These are phyloP conservation scores for Epichloe festucae DNA, from an alignment of 2,329 filamentous ascomycete genomes.

Conservation along the genomic window DNA sequence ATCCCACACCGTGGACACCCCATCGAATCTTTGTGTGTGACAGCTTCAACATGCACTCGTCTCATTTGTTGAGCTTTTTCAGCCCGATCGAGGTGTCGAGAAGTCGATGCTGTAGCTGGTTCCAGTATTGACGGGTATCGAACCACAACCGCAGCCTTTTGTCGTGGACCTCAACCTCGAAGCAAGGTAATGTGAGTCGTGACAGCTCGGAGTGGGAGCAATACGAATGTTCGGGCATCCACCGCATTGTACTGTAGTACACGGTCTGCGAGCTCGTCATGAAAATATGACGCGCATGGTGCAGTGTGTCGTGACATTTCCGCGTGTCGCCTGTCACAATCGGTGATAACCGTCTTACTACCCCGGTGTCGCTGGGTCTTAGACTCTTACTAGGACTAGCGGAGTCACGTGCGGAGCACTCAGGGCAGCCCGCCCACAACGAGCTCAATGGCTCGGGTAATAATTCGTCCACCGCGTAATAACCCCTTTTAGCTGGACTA, in stretches of 20 bases:
- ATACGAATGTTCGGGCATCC: background rate
- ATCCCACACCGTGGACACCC: background rate
- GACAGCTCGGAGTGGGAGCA: background rate
- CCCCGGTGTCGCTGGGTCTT: background rate
- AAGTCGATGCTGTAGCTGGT: too few relatives aligned
- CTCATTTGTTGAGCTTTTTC: background rate
- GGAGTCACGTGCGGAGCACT: too few relatives aligned
- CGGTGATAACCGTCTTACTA: background rate
- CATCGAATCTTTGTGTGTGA: background rate
- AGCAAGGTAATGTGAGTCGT: background rate
- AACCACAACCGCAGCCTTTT: background rate
- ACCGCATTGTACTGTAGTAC: background rate
- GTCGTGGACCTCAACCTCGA: background rate
- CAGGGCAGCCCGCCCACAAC: too few relatives aligned
- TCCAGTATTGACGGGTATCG: too few relatives aligned
- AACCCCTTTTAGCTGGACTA: too few relatives aligned
- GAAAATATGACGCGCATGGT: conserved; percentile 4
- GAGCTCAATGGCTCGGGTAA: too few relatives aligned
- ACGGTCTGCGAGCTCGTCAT: conserved; percentile 1
- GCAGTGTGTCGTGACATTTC: background rate
- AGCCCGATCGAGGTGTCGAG: background rate
- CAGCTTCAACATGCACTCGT: background rate
- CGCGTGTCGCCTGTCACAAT: background rate
- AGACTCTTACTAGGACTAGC: too few relatives aligned
- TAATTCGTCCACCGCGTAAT: too few relatives aligned